Percentiles rank a stretch among this genome's conserved stretches.
phyloP scores from a whole-genome alignment of 1,284 basidiomycete species.

The Vanrija sp. region DNA sequence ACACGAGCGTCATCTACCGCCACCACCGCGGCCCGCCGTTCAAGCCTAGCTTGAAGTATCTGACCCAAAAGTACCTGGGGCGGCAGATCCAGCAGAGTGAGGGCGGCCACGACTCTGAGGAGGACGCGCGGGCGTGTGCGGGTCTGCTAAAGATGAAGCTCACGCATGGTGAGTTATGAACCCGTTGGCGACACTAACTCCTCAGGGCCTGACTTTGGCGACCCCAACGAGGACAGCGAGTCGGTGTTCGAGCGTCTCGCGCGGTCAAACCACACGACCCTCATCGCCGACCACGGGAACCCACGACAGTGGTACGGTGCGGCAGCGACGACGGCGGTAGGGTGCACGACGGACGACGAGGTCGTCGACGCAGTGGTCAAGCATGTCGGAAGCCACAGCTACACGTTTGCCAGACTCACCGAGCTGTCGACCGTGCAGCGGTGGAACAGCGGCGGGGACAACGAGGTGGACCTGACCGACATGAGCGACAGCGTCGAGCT shows the following conservation, averaged over 20 bases:
- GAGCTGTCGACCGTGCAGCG: conserved; percentile 68
- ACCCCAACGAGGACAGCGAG: conserved; percentile 72
- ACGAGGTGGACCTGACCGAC: neutral
- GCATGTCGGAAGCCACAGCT: conserved; percentile 64
- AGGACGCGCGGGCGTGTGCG: conserved; percentile 80
- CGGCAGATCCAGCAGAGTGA: conserved; percentile 72
- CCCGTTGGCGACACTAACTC: neutral
- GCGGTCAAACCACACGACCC: conserved; percentile 53
- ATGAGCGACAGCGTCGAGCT: conserved; percentile 8
- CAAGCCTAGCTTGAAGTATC: conserved; percentile 87
- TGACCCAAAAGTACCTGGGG: conserved; percentile 82
- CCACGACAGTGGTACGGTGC: conserved; percentile 73
- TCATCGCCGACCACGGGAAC: conserved; percentile 80
- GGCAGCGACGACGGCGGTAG: conserved; percentile 69
- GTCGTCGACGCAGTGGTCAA: conserved; percentile 61
- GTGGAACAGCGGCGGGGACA: conserved; percentile 51
- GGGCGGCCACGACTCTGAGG: conserved; percentile 83
- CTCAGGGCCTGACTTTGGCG: conserved; percentile 70
- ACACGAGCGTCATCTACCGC: conserved; percentile 81
- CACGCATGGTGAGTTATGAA: conserved; percentile 55
- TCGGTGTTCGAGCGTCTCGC: conserved; percentile 78
- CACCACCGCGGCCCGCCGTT: conserved; percentile 84
- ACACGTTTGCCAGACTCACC: conserved; percentile 75
- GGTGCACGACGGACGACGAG: conserved; percentile 71
- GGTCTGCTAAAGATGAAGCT: conserved; percentile 78